Evolutionary conservation across 768 basidiomycete genomes (phyloP).

Genomic region (Galerina sulciceps): DNA sequence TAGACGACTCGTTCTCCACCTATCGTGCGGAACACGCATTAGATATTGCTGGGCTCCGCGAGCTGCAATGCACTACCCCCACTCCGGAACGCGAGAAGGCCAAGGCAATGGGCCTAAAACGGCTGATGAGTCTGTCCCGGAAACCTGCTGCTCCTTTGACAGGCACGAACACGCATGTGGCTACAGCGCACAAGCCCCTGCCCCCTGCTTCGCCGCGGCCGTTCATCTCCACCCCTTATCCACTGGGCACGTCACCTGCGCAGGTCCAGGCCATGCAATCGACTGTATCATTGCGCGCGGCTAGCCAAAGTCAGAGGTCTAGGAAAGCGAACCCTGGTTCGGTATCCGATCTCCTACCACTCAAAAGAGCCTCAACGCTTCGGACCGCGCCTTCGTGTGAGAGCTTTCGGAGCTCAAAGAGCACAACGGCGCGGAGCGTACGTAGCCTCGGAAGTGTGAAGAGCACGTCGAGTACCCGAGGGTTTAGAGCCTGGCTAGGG

Average conservation of each 20-base stretch:
- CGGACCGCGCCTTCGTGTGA: conserved; percentile 47
- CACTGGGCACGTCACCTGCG: conserved; percentile 39
- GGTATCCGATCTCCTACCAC: conserved; percentile 12
- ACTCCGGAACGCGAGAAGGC: conserved; percentile 29
- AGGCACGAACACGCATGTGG: conserved; percentile 12
- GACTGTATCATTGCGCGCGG: conserved; percentile 14
- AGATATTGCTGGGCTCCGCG: conserved; percentile 22
- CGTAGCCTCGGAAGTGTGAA: conserved; percentile 47
- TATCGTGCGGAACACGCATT: conserved; percentile 17
- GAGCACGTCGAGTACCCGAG: conserved; percentile 42
- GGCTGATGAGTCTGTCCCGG: conserved; percentile 36
- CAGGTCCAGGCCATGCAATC: conserved; percentile 18
- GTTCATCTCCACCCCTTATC: conserved; percentile 50
- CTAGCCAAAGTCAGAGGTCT: conserved; percentile 1
- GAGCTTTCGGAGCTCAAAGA: conserved; percentile 47
- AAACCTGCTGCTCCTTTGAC: conserved; percentile 19
- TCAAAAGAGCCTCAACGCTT: conserved; percentile 22
- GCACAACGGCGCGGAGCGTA: conserved; percentile 44
- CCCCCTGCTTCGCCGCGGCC: conserved; percentile 29
- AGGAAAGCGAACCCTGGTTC: conserved; percentile 7
- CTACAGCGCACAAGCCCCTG: conserved; percentile 12
- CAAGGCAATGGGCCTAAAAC: conserved; percentile 34
- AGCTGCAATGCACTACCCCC: conserved; percentile 25
- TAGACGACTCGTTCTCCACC: conserved; percentile 29
- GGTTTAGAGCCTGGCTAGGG: conserved; percentile 45